Conservation (phyloP, 805 yeast species). For the Candida xyloterini region DNA sequence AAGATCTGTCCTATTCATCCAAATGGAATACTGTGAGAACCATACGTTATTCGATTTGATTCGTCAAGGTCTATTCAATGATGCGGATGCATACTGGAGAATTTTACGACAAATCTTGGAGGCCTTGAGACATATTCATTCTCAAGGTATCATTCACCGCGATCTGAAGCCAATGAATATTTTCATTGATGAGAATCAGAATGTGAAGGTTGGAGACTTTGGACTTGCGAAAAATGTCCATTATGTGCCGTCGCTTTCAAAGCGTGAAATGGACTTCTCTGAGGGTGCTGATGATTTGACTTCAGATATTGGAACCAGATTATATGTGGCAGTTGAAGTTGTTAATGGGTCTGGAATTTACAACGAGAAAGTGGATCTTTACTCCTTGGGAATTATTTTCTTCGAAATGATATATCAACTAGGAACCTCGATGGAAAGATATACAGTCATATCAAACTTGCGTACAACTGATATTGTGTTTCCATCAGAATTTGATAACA, state of each 20-base stretch:
- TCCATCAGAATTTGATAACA: constrained; percentile 62
- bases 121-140: constrained; percentile 86
- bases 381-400: constrained; percentile 89
- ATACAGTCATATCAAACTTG: constrained; percentile 61
- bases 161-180: constrained; percentile 95
- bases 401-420: constrained; percentile 90
- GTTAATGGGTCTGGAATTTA: constrained; percentile 69
- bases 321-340: constrained; percentile 90
- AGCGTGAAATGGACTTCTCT: constrained; percentile 16
- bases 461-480: constrained; percentile 60
- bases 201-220: constrained; percentile 94
- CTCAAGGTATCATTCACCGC: constrained; percentile 91
- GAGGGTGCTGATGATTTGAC: constrained; percentile 68
- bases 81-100: constrained; percentile 85
- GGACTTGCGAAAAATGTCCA: constrained; percentile 93
- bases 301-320: constrained; percentile 89
- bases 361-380: constrained; percentile 93
- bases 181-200: constrained; percentile 85
- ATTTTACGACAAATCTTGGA: constrained; percentile 82
- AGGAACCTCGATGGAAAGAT: constrained; percentile 93
- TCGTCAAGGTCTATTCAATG: constrained; percentile 64
- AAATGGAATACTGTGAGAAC: constrained; percentile 98
- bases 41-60: constrained; percentile 84
- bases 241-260: constrained; percentile 30
- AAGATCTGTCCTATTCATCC: constrained; percentile 80